Conservation (phyloP, 163 green algal genomes). For the Coccomyxa subellipsoidea region DNA sequence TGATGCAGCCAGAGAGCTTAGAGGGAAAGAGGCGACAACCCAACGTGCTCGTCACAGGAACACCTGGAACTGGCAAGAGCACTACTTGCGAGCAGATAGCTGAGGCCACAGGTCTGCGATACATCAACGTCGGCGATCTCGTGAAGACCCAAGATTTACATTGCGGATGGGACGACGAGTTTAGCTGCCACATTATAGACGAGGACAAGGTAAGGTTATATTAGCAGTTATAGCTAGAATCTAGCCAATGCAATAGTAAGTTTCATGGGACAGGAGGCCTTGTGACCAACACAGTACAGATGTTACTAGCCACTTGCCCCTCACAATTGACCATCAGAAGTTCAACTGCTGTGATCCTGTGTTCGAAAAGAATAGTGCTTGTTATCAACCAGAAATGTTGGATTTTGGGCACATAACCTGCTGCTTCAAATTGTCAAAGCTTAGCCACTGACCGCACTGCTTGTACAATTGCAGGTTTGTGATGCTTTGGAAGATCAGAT, state of each 20-base stretch:
- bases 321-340: no score
- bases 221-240: not conserved
- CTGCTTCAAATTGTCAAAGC: no score
- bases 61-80: slow-evolving; percentile 94
- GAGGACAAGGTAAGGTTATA: slow-evolving; percentile 86
- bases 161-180: slow-evolving; percentile 85
- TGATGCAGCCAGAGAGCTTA: not conserved
- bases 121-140: slow-evolving; percentile 88
- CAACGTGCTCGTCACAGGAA: slow-evolving; percentile 92
- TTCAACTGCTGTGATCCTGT: no score
- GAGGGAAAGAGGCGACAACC: slow-evolving; percentile 27
- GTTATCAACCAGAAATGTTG: no score
- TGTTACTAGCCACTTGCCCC: no score
- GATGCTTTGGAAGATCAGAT: slow-evolving; percentile 88
- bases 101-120: slow-evolving; percentile 52
- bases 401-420: no score
- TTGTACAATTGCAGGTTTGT: slow-evolving; percentile 63
- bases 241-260: no score
- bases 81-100: slow-evolving; percentile 74
- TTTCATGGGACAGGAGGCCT: no score
- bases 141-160: slow-evolving; percentile 82
- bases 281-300: no score
- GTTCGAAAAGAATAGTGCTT: no score
- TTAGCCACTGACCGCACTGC: not conserved
- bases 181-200: slow-evolving; percentile 82